A percentile compares a stretch with the other conserved stretches of the same genome.
These are phyloP conservation scores for Fusarium sp. DNA, from an alignment of 2,329 filamentous ascomycete genomes.

Conservation along the genomic window DNA sequence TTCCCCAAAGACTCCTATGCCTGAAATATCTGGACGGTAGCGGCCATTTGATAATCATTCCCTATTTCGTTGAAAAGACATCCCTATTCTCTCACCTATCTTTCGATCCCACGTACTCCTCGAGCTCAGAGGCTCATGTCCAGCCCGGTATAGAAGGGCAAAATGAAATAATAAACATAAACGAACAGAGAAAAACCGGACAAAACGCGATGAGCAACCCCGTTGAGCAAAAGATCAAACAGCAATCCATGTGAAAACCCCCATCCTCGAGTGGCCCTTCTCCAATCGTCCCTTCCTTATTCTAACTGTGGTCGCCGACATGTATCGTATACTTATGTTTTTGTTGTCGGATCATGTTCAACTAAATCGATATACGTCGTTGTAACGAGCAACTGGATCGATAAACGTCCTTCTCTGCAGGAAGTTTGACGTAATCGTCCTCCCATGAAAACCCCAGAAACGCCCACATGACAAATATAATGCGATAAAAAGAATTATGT, in stretches of 20 bases:
- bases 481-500: constrained; percentile 7
- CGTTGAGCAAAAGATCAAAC: background rate
- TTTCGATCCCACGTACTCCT: constrained; percentile 16
- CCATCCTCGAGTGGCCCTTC: background rate
- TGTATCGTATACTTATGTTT: background rate
- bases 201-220: background rate
- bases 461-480: constrained; percentile 17
- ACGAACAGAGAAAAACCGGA: background rate
- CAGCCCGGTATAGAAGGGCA: background rate
- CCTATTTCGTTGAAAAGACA: constrained; percentile 1
- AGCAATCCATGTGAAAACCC: background rate
- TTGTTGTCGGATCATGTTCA: background rate
- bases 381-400: constrained; percentile 10
- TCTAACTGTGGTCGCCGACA: constrained; percentile 11
- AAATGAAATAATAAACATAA: background rate
- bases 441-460: constrained; percentile 15
- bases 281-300: background rate
- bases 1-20: constrained; percentile 4
- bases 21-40: constrained; percentile 6
- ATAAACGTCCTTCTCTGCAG: background rate
- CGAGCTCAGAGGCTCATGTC: constrained; percentile 19
- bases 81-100: background rate
- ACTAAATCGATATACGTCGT: constrained; percentile 18
- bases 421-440: constrained; percentile 6
- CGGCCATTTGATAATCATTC: background rate